A percentile compares a stretch with the other conserved stretches of the same genome.
Conservation (phyloP, 768 basidiomycete genomes). For the Naganishia friedmannii region DNA sequence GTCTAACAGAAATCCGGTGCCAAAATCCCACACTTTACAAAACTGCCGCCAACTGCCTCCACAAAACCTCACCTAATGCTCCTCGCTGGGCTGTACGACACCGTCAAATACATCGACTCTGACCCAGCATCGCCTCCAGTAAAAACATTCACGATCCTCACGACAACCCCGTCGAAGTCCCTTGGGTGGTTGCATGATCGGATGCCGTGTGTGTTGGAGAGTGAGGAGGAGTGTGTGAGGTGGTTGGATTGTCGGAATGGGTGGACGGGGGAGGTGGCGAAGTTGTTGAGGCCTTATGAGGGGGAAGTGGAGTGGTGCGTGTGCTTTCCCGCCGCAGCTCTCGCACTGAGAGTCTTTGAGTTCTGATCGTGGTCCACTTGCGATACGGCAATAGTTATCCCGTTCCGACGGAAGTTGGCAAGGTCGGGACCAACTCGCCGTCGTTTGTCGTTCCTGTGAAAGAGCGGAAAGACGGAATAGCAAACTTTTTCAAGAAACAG, state of each 20-base stretch:
- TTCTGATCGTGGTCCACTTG: not conserved
- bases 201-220: constrained; percentile 69
- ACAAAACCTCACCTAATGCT: constrained; percentile 61
- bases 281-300: constrained; percentile 64
- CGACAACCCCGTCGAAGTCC: constrained; percentile 68
- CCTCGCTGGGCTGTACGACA: constrained; percentile 84
- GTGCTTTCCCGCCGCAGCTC: not conserved
- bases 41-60: constrained; percentile 56
- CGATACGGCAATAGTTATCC: constrained; percentile 61
- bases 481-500: constrained; percentile 52
- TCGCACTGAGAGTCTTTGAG: not conserved
- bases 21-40: constrained; percentile 77
- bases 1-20: constrained; percentile 59
- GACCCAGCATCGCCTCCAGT: constrained; percentile 54
- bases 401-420: constrained; percentile 86
- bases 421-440: constrained; percentile 77
- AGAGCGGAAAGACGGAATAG: constrained; percentile 74
- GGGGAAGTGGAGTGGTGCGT: constrained; percentile 70
- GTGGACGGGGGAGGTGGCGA: constrained; percentile 65
- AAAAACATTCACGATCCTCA: constrained; percentile 86
- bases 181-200: constrained; percentile 88
- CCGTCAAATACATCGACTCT: constrained; percentile 53
- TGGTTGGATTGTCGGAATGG: constrained; percentile 74
- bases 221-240: constrained; percentile 59
- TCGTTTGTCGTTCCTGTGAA: constrained; percentile 77